A percentile compares a stretch with the other conserved stretches of the same genome.
Evolutionary conservation across 1,139 yeast species (phyloP).

Genomic region (Williopsis jadinii): DNA sequence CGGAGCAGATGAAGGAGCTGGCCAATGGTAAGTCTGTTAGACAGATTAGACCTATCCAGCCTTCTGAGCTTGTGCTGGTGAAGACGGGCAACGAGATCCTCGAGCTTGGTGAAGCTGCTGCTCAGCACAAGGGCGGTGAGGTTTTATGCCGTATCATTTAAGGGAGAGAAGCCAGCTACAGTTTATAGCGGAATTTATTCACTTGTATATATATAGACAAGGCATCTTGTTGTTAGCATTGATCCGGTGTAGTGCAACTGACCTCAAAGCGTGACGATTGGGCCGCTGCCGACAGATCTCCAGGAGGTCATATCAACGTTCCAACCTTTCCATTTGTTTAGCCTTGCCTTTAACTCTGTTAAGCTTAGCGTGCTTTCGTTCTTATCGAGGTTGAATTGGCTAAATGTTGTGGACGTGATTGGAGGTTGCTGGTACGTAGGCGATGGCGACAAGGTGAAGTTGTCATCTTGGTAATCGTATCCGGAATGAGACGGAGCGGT

Average conservation of each 20-base stretch:
- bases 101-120: constrained; percentile 81
- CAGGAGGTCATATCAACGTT: constrained; percentile 80
- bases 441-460: constrained; percentile 19
- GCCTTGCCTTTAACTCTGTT: constrained; percentile 24
- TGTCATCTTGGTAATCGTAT: constrained; percentile 17
- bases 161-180: neutral
- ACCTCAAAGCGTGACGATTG: constrained; percentile 39
- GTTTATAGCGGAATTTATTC: neutral
- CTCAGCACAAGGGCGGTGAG: constrained; percentile 65
- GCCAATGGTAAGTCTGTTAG: constrained; percentile 75
- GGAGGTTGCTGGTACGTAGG: constrained; percentile 18
- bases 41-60: constrained; percentile 72
- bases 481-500: constrained; percentile 2
- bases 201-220: neutral
- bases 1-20: constrained; percentile 61
- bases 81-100: constrained; percentile 44
- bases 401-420: constrained; percentile 8
- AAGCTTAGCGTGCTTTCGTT: constrained; percentile 12
- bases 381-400: constrained; percentile 13
- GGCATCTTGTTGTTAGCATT: too few relatives aligned
- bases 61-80: constrained; percentile 83
- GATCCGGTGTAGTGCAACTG: too few relatives aligned
- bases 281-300: constrained; percentile 62
- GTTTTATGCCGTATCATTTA: constrained; percentile 64
- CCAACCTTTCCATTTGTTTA: constrained; percentile 75